A percentile compares a stretch with the other conserved stretches of the same genome.
Evolutionary conservation across 2,329 filamentous ascomycete genomes (phyloP).

Genomic region (Septoria petroselini): DNA sequence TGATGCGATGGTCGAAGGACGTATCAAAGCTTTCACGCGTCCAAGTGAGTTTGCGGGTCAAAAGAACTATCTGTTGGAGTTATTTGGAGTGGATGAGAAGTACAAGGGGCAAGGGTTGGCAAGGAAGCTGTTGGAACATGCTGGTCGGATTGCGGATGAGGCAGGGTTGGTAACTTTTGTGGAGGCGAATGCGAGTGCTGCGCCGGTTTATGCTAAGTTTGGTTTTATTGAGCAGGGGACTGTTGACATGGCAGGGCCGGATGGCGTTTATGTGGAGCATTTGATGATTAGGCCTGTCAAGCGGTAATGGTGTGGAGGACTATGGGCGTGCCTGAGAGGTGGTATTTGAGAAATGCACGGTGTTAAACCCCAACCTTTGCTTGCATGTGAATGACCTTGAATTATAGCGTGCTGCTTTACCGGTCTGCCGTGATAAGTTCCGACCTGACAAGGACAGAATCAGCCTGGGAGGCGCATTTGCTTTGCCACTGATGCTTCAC

Average conservation of each 20-base stretch:
- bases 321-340: no score
- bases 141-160: slow-evolving; percentile 28
- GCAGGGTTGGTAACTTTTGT: slow-evolving; percentile 25
- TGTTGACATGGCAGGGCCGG: slow-evolving; percentile 9
- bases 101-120: slow-evolving; percentile 26
- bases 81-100: slow-evolving; percentile 30
- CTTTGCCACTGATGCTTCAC: no score
- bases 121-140: slow-evolving; percentile 23
- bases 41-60: neutral
- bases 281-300: slow-evolving; percentile 8
- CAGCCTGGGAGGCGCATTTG: no score
- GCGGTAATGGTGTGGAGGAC: no score
- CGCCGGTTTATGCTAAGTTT: slow-evolving; percentile 20
- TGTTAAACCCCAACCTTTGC: no score
- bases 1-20: slow-evolving; percentile 13
- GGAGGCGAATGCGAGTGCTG: slow-evolving; percentile 27
- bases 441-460: no score
- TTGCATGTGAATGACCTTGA: no score
- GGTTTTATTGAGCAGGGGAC: slow-evolving; percentile 16
- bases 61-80: slow-evolving; percentile 20
- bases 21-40: slow-evolving; percentile 2
- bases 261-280: slow-evolving; percentile 14
- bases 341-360: no score
- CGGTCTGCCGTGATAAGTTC: no score
- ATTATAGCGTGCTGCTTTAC: no score